Percentiles rank a stretch among this genome's conserved stretches.
Conservation (phyloP, 345 rosid species). For the Anacardium occidentale region DNA sequence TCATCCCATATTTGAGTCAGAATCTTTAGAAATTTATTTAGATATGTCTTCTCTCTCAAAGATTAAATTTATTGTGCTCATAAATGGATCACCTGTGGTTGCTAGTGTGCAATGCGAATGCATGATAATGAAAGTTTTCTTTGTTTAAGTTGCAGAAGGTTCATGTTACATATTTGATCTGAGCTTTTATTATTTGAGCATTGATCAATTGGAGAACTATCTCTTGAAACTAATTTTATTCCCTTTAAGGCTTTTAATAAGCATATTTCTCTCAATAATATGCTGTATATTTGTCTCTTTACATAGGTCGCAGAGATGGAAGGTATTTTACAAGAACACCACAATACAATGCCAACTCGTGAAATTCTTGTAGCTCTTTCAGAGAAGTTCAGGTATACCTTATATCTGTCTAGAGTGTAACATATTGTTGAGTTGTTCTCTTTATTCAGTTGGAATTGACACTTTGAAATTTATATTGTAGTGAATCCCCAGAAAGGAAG, state of each 20-base stretch:
- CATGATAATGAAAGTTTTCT: neutral
- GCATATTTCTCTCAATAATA: neutral
- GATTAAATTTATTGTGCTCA: neutral
- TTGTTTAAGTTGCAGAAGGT: neutral
- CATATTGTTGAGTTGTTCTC: conserved; percentile 11
- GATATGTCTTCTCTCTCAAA: neutral
- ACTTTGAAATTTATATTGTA: conserved; percentile 31
- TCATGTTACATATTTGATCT: neutral
- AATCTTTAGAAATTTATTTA: neutral
- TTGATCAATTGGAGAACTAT: neutral
- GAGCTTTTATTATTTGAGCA: neutral
- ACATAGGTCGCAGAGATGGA: conserved; percentile 95
- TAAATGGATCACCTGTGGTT: neutral
- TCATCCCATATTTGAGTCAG: neutral
- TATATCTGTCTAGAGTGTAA: conserved; percentile 5
- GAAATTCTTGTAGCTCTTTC: conserved; percentile 79
- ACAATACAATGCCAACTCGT: conserved; percentile 69
- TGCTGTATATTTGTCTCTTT: conserved; percentile 4
- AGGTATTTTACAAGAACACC: conserved; percentile 71
- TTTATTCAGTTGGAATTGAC: neutral
- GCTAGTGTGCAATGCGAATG: neutral
- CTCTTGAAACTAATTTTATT: neutral
- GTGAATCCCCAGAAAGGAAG: conserved; percentile 74
- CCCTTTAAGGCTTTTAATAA: neutral
- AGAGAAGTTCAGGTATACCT: conserved; percentile 77